phyloP scores from a whole-genome alignment of 2,329 filamentous ascomycete genomes.

The Fonsecaea erecta region DNA sequence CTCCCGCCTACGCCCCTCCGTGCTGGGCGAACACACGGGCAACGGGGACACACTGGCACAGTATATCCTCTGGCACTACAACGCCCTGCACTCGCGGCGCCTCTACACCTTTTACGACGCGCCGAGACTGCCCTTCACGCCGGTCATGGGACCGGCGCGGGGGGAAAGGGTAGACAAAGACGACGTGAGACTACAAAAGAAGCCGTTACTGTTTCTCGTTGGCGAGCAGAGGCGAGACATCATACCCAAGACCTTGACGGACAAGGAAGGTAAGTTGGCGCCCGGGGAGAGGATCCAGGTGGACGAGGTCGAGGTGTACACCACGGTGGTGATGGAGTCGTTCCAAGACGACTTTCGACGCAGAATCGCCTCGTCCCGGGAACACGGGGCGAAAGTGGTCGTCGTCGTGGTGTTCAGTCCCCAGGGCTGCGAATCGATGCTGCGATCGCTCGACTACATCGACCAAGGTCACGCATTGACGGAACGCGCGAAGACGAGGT shows the following conservation, averaged over 20 bases:
- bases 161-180: conserved; percentile 30
- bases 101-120: conserved; percentile 29
- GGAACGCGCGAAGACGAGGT: conserved; percentile 29
- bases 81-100: conserved; percentile 39
- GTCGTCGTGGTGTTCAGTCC: conserved; percentile 62
- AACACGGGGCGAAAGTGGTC: conserved; percentile 22
- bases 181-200: conserved; percentile 40
- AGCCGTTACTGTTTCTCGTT: conserved; percentile 79
- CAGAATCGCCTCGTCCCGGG: conserved; percentile 54
- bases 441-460: conserved; percentile 57
- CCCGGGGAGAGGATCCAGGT: conserved; percentile 64
- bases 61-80: conserved; percentile 81
- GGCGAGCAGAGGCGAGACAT: conserved; percentile 89
- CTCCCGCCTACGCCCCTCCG: conserved; percentile 54
- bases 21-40: conserved; percentile 81
- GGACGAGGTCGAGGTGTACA: conserved; percentile 82
- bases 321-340: conserved; percentile 78
- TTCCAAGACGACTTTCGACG: conserved; percentile 71
- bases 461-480: conserved; percentile 47
- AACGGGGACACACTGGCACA: conserved; percentile 79
- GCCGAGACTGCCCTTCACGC: conserved; percentile 34
- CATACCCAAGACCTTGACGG: conserved; percentile 80
- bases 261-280: conserved; percentile 50
- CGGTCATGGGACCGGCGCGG: conserved; percentile 37
- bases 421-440: conserved; percentile 65